phyloP scores from a whole-genome alignment of 768 basidiomycete genomes.

The Russula sp. region DNA sequence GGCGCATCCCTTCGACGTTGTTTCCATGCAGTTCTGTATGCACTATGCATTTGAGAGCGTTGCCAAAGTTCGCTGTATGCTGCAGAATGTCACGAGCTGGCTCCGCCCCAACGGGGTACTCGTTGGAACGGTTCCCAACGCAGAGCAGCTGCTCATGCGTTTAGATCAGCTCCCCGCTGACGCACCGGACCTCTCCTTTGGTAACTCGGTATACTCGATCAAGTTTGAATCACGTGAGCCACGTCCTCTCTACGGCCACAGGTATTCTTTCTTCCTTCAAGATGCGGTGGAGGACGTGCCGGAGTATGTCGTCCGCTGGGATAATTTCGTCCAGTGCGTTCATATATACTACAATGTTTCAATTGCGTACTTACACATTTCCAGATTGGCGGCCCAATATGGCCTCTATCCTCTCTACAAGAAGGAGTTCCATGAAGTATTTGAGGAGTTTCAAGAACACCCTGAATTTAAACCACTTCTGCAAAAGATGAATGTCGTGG shows the following conservation, averaged over 20 bases:
- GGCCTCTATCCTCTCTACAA: conserved; percentile 66
- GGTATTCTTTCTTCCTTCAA: conserved; percentile 87
- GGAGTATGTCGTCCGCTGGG: conserved; percentile 96
- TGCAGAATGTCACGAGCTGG: conserved; percentile 78
- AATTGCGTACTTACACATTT: not conserved
- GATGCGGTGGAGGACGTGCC: conserved; percentile 98
- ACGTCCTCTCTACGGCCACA: conserved; percentile 73
- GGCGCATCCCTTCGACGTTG: conserved; percentile 77
- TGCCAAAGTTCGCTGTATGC: conserved; percentile 83
- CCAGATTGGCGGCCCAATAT: conserved; percentile 80
- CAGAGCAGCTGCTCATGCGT: conserved; percentile 65
- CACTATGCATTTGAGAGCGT: conserved; percentile 97
- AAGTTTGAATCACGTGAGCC: conserved; percentile 68
- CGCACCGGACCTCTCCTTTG: conserved; percentile 67
- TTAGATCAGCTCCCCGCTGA: conserved; percentile 65
- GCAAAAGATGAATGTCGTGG: conserved; percentile 87
- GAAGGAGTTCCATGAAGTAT: conserved; percentile 87
- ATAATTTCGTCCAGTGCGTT: conserved; percentile 75
- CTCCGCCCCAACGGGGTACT: conserved; percentile 84
- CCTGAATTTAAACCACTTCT: conserved; percentile 79
- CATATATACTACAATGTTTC: not conserved
- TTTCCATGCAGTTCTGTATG: conserved; percentile 99
- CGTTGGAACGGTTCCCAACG: conserved; percentile 94
- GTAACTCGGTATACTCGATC: conserved; percentile 86
- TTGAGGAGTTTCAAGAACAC: conserved; percentile 69